Base-by-base conservation (phyloP, 306 rosid species). In the Alnus rubra region DNA sequence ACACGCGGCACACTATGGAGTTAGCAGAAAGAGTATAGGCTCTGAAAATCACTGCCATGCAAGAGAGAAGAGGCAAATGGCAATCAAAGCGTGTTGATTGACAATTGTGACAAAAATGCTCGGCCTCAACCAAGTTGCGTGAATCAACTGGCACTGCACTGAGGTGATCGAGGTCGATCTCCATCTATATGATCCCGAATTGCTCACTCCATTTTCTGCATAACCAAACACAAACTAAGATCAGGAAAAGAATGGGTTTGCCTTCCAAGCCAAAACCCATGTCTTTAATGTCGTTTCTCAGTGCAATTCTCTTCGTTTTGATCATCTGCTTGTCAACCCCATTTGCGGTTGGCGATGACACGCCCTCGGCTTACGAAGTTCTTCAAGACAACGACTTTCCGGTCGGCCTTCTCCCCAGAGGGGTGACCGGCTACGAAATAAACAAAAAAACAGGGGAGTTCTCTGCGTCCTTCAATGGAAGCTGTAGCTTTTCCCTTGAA, bases 331-430 rank as follows among this genome's bases (percentile, higher is more conserved):
- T 55, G 31, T 68, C 82, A 47, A 31, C 11, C 33, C 53, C 69
- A 37, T 56, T 62, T 74, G 62, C 48, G 7, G 48, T 72, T 1
- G 67, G 74, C 16, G 74, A 12, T 35, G 71, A 75, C 37, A 51
- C 75, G 6, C 9, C 80, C 1, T 39, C 97, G 8, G 92, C 90
- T 0, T 89, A 92, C 72, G 86, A 88, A n/a, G 70, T 87, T 70
- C 88, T 92, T 2, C 51, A 54, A 59, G 84, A 87, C 44, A 88
- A 92, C 12, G 85, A 76, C 3, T 87, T 92, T 59, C 97, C 97
- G 13, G 70, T 63, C 31, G 94, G 97, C 49, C 80, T 92, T 74
- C 91, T 88, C n/a, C 97, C 97, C 2, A 63, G 44, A 15, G 97
- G 94, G 0, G 88, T 84, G 0, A 60, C 86, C 1, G 91, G 88